Evolutionary conservation across 2,329 filamentous ascomycete genomes (phyloP).

Genomic region (Graphium sp.): DNA sequence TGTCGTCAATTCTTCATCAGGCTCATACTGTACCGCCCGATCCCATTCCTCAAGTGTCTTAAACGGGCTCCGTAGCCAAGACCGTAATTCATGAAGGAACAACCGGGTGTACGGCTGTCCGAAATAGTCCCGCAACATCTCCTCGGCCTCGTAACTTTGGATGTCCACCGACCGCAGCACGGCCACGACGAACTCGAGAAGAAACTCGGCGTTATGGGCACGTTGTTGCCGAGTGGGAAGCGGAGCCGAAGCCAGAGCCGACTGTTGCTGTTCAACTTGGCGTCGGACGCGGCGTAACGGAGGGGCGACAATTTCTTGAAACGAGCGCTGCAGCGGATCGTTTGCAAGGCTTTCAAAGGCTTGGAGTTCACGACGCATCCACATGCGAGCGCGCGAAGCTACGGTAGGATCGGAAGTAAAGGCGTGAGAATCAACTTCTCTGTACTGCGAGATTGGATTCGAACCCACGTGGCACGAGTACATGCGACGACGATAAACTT

Average conservation of each 20-base stretch:
- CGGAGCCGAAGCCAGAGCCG: no score
- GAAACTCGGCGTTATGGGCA: constrained; percentile 60
- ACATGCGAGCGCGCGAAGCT: constrained; percentile 60
- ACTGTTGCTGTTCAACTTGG: no score
- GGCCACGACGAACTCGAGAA: constrained; percentile 73
- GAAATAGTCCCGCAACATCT: constrained; percentile 62
- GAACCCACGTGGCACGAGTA: constrained; percentile 73
- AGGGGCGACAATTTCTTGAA: neutral
- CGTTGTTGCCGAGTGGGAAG: constrained; percentile 9
- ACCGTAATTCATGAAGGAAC: constrained; percentile 71
- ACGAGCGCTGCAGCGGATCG: neutral
- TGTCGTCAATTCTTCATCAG: no score
- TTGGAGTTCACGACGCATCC: constrained; percentile 67
- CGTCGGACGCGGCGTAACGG: neutral
- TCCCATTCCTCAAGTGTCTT: constrained; percentile 64
- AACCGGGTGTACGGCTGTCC: constrained; percentile 58
- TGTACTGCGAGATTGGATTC: constrained; percentile 62
- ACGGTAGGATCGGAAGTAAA: constrained; percentile 51
- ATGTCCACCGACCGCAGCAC: constrained; percentile 72
- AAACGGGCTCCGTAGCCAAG: constrained; percentile 72
- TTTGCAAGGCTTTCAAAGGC: constrained; percentile 39
- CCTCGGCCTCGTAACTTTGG: constrained; percentile 63
- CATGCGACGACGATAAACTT: constrained; percentile 54
- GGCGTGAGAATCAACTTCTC: constrained; percentile 50
- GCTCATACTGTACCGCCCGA: constrained; percentile 52